Evolutionary conservation across 1,139 yeast genomes (phyloP).

Genomic region (Candida sanyaensis): DNA sequence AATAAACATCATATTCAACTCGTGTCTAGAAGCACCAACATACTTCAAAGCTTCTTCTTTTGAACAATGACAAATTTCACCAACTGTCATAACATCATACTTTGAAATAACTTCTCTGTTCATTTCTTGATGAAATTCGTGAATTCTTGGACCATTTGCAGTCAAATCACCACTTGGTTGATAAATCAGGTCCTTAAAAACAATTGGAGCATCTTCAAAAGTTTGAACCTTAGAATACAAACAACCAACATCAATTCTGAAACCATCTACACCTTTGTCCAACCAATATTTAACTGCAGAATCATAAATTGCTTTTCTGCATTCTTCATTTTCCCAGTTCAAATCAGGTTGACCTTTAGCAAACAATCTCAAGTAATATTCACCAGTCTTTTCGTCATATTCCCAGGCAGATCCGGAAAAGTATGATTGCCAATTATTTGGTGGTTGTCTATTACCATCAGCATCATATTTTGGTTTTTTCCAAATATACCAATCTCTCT

Average conservation of each 20-base stretch:
- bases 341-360: conserved; percentile 58
- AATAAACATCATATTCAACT: conserved; percentile 54
- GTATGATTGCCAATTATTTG: conserved; percentile 56
- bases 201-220: conserved; percentile 52
- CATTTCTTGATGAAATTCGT: conserved; percentile 60
- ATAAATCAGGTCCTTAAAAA: conserved; percentile 38
- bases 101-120: conserved; percentile 42
- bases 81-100: conserved; percentile 59
- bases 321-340: conserved; percentile 58
- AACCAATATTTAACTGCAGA: conserved; percentile 55
- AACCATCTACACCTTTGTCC: conserved; percentile 58
- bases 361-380: conserved; percentile 55
- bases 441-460: conserved; percentile 52
- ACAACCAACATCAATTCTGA: conserved; percentile 58
- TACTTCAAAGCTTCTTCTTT: conserved; percentile 46
- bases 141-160: conserved; percentile 54
- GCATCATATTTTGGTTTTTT: conserved; percentile 47
- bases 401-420: conserved; percentile 61
- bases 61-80: conserved; percentile 50
- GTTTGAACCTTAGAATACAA: conserved; percentile 51
- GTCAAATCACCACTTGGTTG: conserved; percentile 38
- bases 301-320: conserved; percentile 52
- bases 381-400: conserved; percentile 52
- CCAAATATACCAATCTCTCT: conserved; percentile 68
- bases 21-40: conserved; percentile 50